A percentile compares a stretch with the other conserved stretches of the same genome.
phyloP scores from a whole-genome alignment of 768 basidiomycete genomes.

The Leucocoprinus birnbaumii region DNA sequence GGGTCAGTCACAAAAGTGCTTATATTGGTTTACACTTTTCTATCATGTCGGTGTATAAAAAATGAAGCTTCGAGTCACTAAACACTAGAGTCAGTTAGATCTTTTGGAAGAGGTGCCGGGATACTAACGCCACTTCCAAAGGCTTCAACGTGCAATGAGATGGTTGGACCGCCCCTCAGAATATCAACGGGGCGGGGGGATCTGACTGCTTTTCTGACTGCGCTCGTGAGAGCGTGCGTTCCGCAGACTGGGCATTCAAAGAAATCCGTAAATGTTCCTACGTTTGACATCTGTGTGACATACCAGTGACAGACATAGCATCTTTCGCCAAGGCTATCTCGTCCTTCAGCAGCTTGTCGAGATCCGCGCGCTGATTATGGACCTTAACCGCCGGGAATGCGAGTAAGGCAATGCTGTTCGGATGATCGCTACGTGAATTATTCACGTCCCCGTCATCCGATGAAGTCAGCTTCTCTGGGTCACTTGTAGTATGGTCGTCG shows the following conservation, averaged over 20 bases:
- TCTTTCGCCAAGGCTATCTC: constrained; percentile 35
- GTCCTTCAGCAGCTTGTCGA: constrained; percentile 29
- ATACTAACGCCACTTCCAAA: constrained; percentile 24
- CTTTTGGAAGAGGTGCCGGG: too few species aligned
- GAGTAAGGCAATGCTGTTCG: too few species aligned
- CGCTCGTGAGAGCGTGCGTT: constrained; percentile 32
- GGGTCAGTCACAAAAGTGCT: too few species aligned
- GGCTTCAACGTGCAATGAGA: constrained; percentile 43
- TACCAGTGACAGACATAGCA: constrained; percentile 47
- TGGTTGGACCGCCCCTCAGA: constrained; percentile 41
- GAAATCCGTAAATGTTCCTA: too few species aligned
- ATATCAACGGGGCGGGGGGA: constrained; percentile 33
- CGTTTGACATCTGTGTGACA: constrained; percentile 12
- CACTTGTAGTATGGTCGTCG: constrained; percentile 11
- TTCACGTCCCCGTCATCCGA: too few species aligned
- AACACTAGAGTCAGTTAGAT: neutral
- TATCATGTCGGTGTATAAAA: too few species aligned
- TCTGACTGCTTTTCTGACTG: constrained; percentile 37
- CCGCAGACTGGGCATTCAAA: constrained; percentile 43
- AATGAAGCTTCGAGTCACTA: too few species aligned
- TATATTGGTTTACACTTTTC: too few species aligned
- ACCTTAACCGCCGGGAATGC: constrained; percentile 15
- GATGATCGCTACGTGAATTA: too few species aligned
- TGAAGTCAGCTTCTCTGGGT: constrained; percentile 25
- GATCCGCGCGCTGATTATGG: constrained; percentile 31